Evolutionary conservation across 441 rosid species (phyloP).

Genomic region (Eruca vesicaria): DNA sequence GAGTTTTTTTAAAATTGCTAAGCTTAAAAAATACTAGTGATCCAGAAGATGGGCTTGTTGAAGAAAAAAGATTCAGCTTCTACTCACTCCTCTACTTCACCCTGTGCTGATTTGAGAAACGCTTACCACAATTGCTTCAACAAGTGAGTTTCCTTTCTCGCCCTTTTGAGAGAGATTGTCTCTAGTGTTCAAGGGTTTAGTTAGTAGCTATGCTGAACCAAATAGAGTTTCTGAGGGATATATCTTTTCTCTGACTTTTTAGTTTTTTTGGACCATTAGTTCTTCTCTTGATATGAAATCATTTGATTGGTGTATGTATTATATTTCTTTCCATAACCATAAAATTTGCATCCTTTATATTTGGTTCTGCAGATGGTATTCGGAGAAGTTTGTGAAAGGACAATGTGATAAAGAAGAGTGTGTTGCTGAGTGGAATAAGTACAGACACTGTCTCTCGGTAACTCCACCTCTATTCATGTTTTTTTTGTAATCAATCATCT

Average conservation of each 20-base stretch:
- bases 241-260: not conserved
- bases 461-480: not conserved
- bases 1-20: not conserved
- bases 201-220: not conserved
- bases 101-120: slow-evolving; percentile 68
- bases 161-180: not conserved
- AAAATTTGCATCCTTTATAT: not conserved
- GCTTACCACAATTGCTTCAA: slow-evolving; percentile 87
- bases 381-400: slow-evolving; percentile 80
- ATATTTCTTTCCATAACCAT: no score
- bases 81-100: slow-evolving; percentile 54
- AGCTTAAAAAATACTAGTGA: slow-evolving; percentile 20
- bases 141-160: slow-evolving; percentile 41
- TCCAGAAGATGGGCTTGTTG: slow-evolving; percentile 38
- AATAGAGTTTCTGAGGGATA: not conserved
- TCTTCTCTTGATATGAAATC: not conserved
- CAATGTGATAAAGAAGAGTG: slow-evolving; percentile 82
- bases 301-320: not conserved
- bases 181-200: not conserved
- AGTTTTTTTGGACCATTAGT: not conserved
- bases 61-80: slow-evolving; percentile 36
- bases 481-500: not conserved
- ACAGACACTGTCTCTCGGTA: slow-evolving; percentile 82
- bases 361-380: slow-evolving; percentile 62
- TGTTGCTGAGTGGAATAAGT: slow-evolving; percentile 66